Evolutionary conservation across 1,139 yeast genomes (phyloP), one percentile per base, ranked within the genome.

Genomic region (Geotrichum fermentans): DNA sequence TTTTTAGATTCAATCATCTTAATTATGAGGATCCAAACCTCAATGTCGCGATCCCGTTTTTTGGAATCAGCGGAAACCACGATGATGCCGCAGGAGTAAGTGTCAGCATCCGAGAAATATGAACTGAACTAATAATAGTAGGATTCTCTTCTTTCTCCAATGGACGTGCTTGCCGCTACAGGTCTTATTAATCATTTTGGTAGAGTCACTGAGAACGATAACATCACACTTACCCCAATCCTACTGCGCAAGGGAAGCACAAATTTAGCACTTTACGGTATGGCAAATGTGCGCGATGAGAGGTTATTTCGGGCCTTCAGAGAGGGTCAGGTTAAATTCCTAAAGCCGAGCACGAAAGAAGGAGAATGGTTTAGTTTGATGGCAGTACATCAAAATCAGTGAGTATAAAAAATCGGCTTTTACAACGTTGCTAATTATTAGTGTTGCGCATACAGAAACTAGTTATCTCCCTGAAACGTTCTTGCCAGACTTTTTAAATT

Each of bases 51-150:
- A 78, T 89, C n/a, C 99, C 99, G 0, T 78, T 92, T 18, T 89
- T 92, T 72, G 94, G 94, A 10, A 92, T 94, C 8, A 82, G 92
- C 51, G 99, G 99, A 2, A 92, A 92, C 61, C 99, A 92, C 65
- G 99, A 92, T 65, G 98, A 92, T 67, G 89, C 96, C 1, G 86
- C 96, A 0, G 98, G 98, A 0, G 86, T 57, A 42, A 37, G 60
- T 56, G 24, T n/a, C n/a, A n/a, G n/a, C n/a, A n/a, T n/a, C 26
- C 40, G 5, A 7, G 14, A 3, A 26, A n/a, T n/a, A 20, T 10
- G 5, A 14, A 29, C 11, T 10, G n/a, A n/a, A n/a, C n/a, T n/a
- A 4, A n/a, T 14, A 21, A 29, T 21, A 13, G 7, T 30, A 53
- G 50, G 52, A 61, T 33, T 56, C 84, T 2, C 69, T 88, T 52